Base-by-base conservation (phyloP, 169 alveolate genomes). In the Theileria equi region DNA sequence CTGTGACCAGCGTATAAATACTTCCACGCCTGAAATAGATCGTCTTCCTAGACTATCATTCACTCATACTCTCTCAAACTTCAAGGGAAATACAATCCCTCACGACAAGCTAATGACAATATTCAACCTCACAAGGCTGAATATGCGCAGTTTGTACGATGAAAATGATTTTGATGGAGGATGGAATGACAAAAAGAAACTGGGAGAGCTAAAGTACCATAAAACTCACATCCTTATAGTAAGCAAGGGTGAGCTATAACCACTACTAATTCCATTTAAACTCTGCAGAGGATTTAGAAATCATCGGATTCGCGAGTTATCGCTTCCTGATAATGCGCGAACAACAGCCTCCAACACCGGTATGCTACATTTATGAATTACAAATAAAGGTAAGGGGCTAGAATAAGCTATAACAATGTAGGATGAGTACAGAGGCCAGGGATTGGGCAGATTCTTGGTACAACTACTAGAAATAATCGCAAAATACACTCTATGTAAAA, bases 121-220 rank as follows among this genome's bases (percentile, higher is more conserved):
- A n/a, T 64, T 73, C 19, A 48, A 29, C 28, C 65, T 84, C 13
- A 80, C 85, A 3, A 80, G 66, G 43, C 25, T 23, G 5, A 84
- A 84, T 60, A 84, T 84, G 91, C 35, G 54, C 19, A 19, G 41
- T 5, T 57, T 84, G 17, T 84, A 84, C 79, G 47, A 84, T 31
- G 82, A 60, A 44, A 36, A 70, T 29, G 63, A 78, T 17, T 84
- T 84, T 47, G 44, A 70, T 32, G 88, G 81, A 19, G 91, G 91
- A 0, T 84, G 91, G 91, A 62, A 64, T 29, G 88, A 74, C 59
- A 32, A 49, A 28, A 80, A 26, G 68, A 84, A 84, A 23, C 17
- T 36, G 48, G 36, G 81, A 43, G 91, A 84, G 63, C 41, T 84
- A 17, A 66, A 50, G 19, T 64, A 66, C 31, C 36, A 68, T 23